These are phyloP conservation scores for Canna indica DNA, from an alignment of 176 grass and related monocot species.

Conservation along the genomic window DNA sequence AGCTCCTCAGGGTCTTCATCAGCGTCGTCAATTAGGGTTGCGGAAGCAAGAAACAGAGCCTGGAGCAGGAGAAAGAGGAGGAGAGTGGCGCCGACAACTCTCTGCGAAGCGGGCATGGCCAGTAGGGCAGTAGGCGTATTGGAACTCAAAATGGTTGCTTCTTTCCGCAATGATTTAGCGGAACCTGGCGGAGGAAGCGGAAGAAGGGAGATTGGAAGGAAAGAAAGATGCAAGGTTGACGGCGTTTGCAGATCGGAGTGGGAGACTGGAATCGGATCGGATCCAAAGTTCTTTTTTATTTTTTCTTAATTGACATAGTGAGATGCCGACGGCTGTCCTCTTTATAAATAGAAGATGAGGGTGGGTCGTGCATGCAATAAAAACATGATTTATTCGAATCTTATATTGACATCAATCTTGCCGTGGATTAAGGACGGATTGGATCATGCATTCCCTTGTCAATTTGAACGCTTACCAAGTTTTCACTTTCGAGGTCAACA, in stretches of 20 bases:
- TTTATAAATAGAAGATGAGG: not conserved
- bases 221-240: too few species aligned
- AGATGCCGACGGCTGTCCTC: not conserved
- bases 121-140: not conserved
- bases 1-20: conserved; percentile 34
- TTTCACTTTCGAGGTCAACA: too few species aligned
- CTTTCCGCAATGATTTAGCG: not conserved
- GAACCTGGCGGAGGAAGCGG: not conserved
- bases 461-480: too few species aligned
- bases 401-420: too few species aligned
- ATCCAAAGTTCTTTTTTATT: not conserved
- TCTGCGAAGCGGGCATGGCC: not conserved
- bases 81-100: not conserved
- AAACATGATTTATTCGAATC: not conserved
- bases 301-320: not conserved
- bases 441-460: too few species aligned
- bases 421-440: too few species aligned
- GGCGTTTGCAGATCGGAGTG: not conserved
- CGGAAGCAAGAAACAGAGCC: not conserved
- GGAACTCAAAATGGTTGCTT: not conserved
- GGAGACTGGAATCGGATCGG: not conserved
- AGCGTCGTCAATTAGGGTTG: conserved; percentile 27
- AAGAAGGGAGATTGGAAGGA: not conserved
- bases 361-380: not conserved
- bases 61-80: conserved; percentile 7